Percentiles rank a stretch among this genome's conserved stretches.
These are phyloP conservation scores for Croton setiger DNA, from an alignment of 441 rosid genomes.

Conservation along the genomic window DNA sequence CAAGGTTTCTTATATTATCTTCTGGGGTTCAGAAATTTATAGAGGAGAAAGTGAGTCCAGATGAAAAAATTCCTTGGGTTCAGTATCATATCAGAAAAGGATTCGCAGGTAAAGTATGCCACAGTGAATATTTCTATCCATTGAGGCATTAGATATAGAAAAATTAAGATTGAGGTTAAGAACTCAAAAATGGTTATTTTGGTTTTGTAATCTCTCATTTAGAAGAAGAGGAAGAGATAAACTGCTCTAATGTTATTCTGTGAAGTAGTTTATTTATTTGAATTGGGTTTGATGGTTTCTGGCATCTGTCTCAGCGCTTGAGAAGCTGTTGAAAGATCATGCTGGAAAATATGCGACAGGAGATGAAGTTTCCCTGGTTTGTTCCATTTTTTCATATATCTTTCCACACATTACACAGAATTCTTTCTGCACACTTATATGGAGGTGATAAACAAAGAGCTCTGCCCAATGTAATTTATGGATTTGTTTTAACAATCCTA, in stretches of 20 bases:
- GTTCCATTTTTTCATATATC: constrained; percentile 10
- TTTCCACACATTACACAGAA: not conserved
- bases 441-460: not conserved
- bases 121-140: not conserved
- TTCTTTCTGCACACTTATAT: not conserved
- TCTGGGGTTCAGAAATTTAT: constrained; percentile 41
- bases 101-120: constrained; percentile 45
- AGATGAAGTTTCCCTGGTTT: constrained; percentile 65
- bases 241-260: not conserved
- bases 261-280: not conserved
- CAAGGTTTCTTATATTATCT: not conserved
- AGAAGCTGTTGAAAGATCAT: constrained; percentile 53
- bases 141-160: not conserved
- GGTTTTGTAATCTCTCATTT: not conserved
- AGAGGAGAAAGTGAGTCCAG: constrained; percentile 45
- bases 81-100: constrained; percentile 56
- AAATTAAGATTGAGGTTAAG: not conserved
- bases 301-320: constrained; percentile 51
- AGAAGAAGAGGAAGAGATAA: not conserved
- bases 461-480: not conserved
- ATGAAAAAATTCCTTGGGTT: constrained; percentile 51
- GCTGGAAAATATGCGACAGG: constrained; percentile 77
- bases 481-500: too few relatives aligned
- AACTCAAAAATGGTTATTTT: not conserved
- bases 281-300: constrained; percentile 11